A percentile compares a stretch with the other conserved stretches of the same genome.
Conservation (phyloP, 768 basidiomycete genomes). For the Strobilomyces dryophilus region DNA sequence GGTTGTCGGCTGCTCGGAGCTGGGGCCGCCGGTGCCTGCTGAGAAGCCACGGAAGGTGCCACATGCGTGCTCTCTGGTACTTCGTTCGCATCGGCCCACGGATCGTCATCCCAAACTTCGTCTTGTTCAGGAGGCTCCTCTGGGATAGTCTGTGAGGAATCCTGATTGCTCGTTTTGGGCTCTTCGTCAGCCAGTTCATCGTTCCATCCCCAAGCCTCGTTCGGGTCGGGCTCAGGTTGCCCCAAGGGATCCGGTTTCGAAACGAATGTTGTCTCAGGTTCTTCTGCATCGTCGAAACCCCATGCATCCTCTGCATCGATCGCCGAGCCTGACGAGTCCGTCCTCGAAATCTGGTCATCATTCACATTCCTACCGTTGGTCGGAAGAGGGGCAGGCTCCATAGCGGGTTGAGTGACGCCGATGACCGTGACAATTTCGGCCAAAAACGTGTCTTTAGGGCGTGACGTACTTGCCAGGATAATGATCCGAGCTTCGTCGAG, state of each 20-base stretch:
- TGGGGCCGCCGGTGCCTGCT: constrained; percentile 36
- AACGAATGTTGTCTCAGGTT: constrained; percentile 16
- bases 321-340: constrained; percentile 22
- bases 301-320: constrained; percentile 37
- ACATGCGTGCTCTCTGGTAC: constrained; percentile 29
- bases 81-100: constrained; percentile 54
- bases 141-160: constrained; percentile 8
- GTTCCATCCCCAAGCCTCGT: constrained; percentile 78
- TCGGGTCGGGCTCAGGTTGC: constrained; percentile 37
- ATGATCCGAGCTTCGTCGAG: constrained; percentile 57
- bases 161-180: constrained; percentile 20
- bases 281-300: constrained; percentile 47
- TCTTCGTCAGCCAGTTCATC: constrained; percentile 35
- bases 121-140: constrained; percentile 38
- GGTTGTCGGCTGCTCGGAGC: constrained; percentile 56
- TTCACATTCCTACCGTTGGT: constrained; percentile 46
- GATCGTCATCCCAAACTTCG: constrained; percentile 61
- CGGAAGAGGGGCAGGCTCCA: constrained; percentile 1
- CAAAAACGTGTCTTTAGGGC: constrained; percentile 22
- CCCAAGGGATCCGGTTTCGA: constrained; percentile 16
- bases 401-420: background rate
- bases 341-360: constrained; percentile 33
- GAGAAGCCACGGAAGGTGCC: constrained; percentile 19
- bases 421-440: constrained; percentile 17
- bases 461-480: constrained; percentile 36